Evolutionary conservation across 2,329 filamentous ascomycete species (phyloP).

Genomic region (Ascochyta rabiei): DNA sequence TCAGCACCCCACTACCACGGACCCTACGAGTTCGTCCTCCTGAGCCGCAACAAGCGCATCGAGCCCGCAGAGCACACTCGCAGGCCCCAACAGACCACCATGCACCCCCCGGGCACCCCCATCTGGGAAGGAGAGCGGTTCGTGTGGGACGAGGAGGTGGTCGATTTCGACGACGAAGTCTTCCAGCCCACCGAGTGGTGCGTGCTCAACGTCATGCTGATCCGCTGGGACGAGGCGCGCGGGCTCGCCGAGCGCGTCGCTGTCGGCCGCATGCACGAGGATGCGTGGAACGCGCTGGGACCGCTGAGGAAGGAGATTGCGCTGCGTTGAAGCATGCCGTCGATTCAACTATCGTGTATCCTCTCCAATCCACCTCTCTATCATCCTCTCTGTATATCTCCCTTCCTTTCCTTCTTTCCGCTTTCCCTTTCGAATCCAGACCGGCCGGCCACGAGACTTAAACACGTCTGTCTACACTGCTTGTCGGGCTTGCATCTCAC

Average conservation of each 20-base stretch:
- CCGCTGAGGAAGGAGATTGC: constrained; percentile 35
- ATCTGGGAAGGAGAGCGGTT: constrained; percentile 40
- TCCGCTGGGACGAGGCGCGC: constrained; percentile 34
- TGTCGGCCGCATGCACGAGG: constrained; percentile 42
- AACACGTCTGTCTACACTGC: too few species aligned
- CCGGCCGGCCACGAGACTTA: too few species aligned
- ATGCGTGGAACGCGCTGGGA: constrained; percentile 31
- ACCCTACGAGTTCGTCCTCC: constrained; percentile 36
- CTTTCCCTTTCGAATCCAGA: background rate
- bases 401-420: too few species aligned
- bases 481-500: too few species aligned
- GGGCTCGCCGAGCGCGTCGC: constrained; percentile 35
- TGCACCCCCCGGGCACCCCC: constrained; percentile 42
- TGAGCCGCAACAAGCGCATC: constrained; percentile 36
- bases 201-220: constrained; percentile 43
- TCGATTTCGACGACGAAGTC: constrained; percentile 32
- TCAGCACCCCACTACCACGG: constrained; percentile 24
- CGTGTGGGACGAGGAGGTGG: constrained; percentile 35
- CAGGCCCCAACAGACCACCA: constrained; percentile 20
- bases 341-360: too few species aligned
- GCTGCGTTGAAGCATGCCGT: constrained; percentile 19
- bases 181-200: constrained; percentile 31
- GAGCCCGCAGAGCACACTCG: constrained; percentile 22
- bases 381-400: background rate
- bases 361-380: too few species aligned